These are phyloP conservation scores for Periglandula ipomoeae DNA, from an alignment of 2,329 filamentous ascomycete species.

Conservation along the genomic window DNA sequence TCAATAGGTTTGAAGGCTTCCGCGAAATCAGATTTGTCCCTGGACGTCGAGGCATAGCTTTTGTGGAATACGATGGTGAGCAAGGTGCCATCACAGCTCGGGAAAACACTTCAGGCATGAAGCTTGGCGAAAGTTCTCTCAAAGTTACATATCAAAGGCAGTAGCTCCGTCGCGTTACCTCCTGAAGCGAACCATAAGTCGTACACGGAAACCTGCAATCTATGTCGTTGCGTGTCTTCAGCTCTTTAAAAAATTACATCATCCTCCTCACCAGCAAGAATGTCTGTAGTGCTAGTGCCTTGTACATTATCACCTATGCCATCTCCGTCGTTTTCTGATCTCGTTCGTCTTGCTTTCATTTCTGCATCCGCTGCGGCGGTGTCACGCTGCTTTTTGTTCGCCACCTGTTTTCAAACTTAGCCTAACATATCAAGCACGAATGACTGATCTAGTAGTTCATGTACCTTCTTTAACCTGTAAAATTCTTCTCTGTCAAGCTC, in stretches of 20 bases:
- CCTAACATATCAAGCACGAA: neutral
- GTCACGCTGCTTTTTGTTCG: conserved; percentile 74
- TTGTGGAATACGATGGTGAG: conserved; percentile 93
- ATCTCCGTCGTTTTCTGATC: conserved; percentile 19
- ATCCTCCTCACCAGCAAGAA: conserved; percentile 65
- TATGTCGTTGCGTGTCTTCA: no score
- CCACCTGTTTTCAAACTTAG: conserved; percentile 38
- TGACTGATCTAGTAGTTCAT: neutral
- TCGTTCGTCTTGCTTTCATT: conserved; percentile 63
- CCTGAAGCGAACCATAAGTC: no score
- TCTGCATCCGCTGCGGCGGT: conserved; percentile 63
- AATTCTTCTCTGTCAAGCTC: conserved; percentile 98
- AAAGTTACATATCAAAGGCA: conserved; percentile 96
- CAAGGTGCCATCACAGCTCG: conserved; percentile 85
- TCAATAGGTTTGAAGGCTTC: conserved; percentile 87
- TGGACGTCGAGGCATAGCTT: conserved; percentile 78
- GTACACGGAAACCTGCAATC: no score
- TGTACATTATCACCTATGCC: conserved; percentile 29
- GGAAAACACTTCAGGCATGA: conserved; percentile 83
- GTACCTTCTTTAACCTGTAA: conserved; percentile 82
- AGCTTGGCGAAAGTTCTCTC: conserved; percentile 66
- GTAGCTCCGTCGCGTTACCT: conserved; percentile 41
- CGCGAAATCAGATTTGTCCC: conserved; percentile 86
- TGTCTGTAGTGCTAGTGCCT: conserved; percentile 42
- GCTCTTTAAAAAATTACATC: conserved; percentile 69